Conservation (phyloP, 148 eudicot species). For the Camellia granthamiana region DNA sequence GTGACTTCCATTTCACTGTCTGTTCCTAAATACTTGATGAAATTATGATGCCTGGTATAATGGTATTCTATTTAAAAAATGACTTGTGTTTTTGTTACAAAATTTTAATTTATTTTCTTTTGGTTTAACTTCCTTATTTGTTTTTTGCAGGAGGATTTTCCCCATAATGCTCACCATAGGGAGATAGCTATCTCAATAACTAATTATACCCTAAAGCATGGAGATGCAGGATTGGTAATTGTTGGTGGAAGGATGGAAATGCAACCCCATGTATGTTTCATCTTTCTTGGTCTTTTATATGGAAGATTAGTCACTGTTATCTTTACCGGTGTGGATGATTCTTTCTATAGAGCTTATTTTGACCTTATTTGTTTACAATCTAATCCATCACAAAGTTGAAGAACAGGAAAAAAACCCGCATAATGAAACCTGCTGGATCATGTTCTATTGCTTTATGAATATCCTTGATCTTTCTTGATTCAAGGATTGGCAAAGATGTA, state of each 20-base stretch:
- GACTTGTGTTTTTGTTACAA: not conserved
- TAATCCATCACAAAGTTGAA: not conserved
- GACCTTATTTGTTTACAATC: not conserved
- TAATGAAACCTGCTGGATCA: not conserved
- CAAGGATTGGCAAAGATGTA: not conserved
- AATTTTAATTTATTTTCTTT: not conserved
- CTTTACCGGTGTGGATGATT: not conserved
- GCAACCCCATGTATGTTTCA: conserved; percentile 77
- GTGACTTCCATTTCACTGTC: not conserved
- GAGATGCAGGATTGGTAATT: conserved; percentile 85
- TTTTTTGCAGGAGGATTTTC: conserved; percentile 76
- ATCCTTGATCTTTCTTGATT: not conserved
- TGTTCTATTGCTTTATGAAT: not conserved
- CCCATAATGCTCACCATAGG: conserved; percentile 94
- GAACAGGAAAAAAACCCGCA: not conserved
- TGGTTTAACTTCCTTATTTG: conserved; percentile 1
- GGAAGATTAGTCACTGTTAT: not conserved
- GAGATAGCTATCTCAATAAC: conserved; percentile 83
- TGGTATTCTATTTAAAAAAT: not conserved
- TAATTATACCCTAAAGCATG: conserved; percentile 94
- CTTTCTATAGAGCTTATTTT: not conserved
- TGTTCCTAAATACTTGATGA: not conserved
- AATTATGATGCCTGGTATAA: not conserved
- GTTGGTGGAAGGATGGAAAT: conserved; percentile 98
- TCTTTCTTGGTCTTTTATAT: conserved; percentile 16